A percentile compares a stretch with the other conserved stretches of the same genome.
These are phyloP conservation scores for Tuber calosporum DNA, from an alignment of 495 filamentous ascomycete genomes.

Conservation along the genomic window DNA sequence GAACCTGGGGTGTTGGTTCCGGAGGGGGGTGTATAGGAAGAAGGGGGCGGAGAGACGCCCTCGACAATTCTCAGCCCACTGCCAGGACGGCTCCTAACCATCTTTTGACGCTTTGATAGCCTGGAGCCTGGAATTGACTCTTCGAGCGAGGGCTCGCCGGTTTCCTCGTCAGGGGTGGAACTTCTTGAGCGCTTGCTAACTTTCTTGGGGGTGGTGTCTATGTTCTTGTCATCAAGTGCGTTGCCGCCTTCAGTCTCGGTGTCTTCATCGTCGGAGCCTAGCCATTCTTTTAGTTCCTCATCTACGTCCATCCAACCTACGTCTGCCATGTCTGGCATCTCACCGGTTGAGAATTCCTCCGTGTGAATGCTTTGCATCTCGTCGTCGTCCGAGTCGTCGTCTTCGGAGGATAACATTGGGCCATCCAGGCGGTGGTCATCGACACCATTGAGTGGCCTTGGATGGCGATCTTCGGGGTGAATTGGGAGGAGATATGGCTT, in stretches of 20 bases:
- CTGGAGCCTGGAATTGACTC: constrained; percentile 23
- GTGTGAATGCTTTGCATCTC: constrained; percentile 33
- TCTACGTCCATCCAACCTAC: constrained; percentile 39
- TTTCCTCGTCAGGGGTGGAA: constrained; percentile 24
- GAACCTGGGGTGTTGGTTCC: neutral
- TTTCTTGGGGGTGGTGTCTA: constrained; percentile 24
- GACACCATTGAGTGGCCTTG: constrained; percentile 40
- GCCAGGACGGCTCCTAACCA: constrained; percentile 32
- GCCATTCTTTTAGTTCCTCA: constrained; percentile 34
- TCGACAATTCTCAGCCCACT: constrained; percentile 17
- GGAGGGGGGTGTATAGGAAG: neutral
- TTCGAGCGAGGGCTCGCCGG: constrained; percentile 20
- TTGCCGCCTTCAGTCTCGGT: constrained; percentile 12
- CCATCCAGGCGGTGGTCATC: constrained; percentile 40
- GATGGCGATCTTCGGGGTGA: constrained; percentile 55
- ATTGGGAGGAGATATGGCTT: constrained; percentile 61
- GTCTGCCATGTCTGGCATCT: constrained; percentile 40
- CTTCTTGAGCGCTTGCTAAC: constrained; percentile 20
- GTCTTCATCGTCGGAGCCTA: constrained; percentile 34
- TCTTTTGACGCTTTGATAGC: constrained; percentile 32
- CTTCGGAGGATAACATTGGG: constrained; percentile 42
- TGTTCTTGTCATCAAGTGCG: constrained; percentile 5
- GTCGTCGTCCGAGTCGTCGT: constrained; percentile 53
- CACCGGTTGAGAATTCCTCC: constrained; percentile 41
- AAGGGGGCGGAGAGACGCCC: neutral